phyloP scores from a whole-genome alignment of 2,329 filamentous ascomycete genomes.

The Alternaria postmessia region DNA sequence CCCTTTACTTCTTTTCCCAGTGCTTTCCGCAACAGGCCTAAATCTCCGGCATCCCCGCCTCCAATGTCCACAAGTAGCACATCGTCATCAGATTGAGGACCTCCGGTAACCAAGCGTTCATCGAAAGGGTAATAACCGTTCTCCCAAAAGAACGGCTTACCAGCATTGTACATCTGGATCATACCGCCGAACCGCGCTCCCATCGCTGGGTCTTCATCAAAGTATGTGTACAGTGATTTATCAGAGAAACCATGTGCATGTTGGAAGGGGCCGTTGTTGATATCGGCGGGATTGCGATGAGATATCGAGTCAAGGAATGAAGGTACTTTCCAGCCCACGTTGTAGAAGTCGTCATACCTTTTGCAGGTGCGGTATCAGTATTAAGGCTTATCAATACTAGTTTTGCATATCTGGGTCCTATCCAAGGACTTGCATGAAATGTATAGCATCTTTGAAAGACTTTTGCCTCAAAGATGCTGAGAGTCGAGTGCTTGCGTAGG shows the following conservation, averaged over 20 bases:
- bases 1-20: slow-evolving; percentile 1
- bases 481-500: slow-evolving; percentile 7
- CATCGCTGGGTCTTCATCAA: slow-evolving; percentile 17
- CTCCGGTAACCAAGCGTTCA: background rate
- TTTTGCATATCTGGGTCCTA: rapidly evolving
- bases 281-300: slow-evolving; percentile 12
- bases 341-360: slow-evolving; percentile 21
- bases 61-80: background rate
- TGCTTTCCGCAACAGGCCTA: background rate
- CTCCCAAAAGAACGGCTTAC: slow-evolving; percentile 20
- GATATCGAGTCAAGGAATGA: slow-evolving; percentile 18
- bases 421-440: background rate
- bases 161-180: slow-evolving; percentile 21
- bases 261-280: slow-evolving; percentile 17
- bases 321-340: slow-evolving; percentile 19
- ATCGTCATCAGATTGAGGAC: background rate
- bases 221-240: slow-evolving; percentile 1
- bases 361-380: background rate
- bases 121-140: slow-evolving; percentile 6
- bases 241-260: slow-evolving; percentile 12
- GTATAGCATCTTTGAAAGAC: slow-evolving; percentile 16
- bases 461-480: slow-evolving; percentile 16
- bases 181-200: slow-evolving; percentile 15
- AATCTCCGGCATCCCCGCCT: background rate
- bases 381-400: rapidly evolving